Base-by-base conservation (phyloP, 2,329 filamentous ascomycete species). In the Lanzia echinophila region DNA sequence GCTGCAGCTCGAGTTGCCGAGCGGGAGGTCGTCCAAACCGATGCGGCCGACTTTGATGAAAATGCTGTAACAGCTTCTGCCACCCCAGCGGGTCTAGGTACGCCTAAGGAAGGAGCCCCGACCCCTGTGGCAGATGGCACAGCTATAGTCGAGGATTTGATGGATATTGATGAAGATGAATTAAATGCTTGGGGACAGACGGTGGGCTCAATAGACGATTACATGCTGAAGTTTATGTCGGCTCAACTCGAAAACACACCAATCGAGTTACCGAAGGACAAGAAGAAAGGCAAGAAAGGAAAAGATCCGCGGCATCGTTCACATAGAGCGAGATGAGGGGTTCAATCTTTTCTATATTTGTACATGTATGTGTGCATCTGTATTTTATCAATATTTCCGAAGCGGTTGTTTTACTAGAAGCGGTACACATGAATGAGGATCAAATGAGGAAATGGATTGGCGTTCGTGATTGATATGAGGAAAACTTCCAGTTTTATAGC, bases 1-100 rank as follows among this genome's bases (percentile, higher is more conserved):
- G 84, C 84, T 24, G 94, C 94, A 0, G 94, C 94, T 2, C 86
- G 88, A 49, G 81, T 87, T 10, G 94, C 94, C 0, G 87, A 95
- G 67, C 94, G 88, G 65, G 94, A 99, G 69, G 86, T 94, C 13
- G 79, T 85, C 45, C 83, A 89, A 63, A 86, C 88, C 22, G 90
- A 95, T 62, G 89, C 91, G 44, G 88, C 83, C 4, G 90, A 95
- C 65, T 95, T 95, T 61, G 83, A 83, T 2, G 88, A 91, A 64
- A 81, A 82, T 68, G 71, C 78, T 15, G 53, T 65, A 31, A 68
- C 62, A 31, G 60, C 62, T 13, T 59, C 61, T 22, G 60, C 60
- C 43, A 67, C 64, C 12, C 66, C 62, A 38, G 62, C 62, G 19
- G 65, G 58, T 3, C 43, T 55, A 34, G 65, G 56, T 19, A 68